Conservation (phyloP, 352 stramenopile genomes). For the Phytopythium aichiense region DNA sequence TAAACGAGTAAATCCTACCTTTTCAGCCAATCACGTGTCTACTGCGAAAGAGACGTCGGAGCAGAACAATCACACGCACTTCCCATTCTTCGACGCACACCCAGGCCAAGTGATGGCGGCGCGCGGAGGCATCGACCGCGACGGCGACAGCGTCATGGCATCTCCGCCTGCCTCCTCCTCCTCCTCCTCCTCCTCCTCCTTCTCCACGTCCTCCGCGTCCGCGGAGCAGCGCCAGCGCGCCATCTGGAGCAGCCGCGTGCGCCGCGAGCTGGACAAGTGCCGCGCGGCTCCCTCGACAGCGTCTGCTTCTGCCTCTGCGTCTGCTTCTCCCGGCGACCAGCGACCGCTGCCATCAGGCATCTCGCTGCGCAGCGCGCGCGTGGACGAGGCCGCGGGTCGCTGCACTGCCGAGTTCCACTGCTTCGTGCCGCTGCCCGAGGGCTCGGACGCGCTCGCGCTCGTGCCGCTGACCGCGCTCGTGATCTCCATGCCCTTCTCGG, state of each 20-base stretch:
- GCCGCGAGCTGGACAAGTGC: conserved; percentile 76
- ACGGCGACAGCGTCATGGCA: background rate
- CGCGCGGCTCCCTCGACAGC: background rate
- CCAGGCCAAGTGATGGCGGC: background rate
- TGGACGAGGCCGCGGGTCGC: conserved; percentile 43
- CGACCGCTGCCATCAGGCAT: conserved; percentile 32
- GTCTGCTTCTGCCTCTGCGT: background rate
- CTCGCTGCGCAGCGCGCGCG: conserved; percentile 33
- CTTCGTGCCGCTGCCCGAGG: conserved; percentile 71
- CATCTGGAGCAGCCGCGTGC: conserved; percentile 72
- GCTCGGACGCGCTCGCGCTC: conserved; percentile 60
- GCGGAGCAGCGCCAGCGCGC: conserved; percentile 42
- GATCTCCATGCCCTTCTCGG: conserved; percentile 55
- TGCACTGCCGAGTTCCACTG: conserved; percentile 63
- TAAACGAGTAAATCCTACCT: background rate
- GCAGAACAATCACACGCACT: background rate
- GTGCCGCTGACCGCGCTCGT: conserved; percentile 55
- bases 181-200: background rate
- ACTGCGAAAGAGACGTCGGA: background rate
- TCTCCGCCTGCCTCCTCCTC: background rate
- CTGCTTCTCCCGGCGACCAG: conserved; percentile 1
- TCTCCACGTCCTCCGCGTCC: background rate
- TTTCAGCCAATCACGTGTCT: background rate
- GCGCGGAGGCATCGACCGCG: background rate
- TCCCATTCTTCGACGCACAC: background rate